Evolutionary conservation across 768 basidiomycete genomes (phyloP), one percentile per base, ranked within the genome.

Genomic region (Termitomyces bulborhizus): DNA sequence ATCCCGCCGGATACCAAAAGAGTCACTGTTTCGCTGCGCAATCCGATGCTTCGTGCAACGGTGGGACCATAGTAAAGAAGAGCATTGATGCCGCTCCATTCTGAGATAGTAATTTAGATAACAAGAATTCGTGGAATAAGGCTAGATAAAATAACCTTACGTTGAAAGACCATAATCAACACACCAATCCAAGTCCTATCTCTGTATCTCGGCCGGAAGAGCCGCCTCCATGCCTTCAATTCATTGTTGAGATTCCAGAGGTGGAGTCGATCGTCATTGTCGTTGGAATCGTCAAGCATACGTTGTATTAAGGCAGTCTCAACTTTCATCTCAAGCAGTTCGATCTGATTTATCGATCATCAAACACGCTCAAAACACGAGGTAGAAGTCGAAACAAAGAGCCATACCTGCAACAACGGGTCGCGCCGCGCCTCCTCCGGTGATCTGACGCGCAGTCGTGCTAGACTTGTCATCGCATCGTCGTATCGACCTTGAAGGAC

Each of bases 21-120:
- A 0, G 82, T 77, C 7, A 81, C 75, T 0, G 73, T 77, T 55
- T 84, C 80, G 16, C 85, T 84, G 21, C 72, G 70, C 27, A 91
- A 57, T 4, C 88, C 89, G 43, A 92, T 75, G 48, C 73, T 82
- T 32, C 67, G 76, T 45, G 91, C 79, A 3, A 93, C 73, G 0
- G 81, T 83, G 1, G 90, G 90, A 0, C 89, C 90, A 60, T 90
- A 93, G 62, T 92, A 93, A 7, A 92, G 72, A 32, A 93, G 65
- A 9, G 90, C 89, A 63, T 92, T 93, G 58, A 92, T 93, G 1
- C 90, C 90, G 55, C 83, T 86, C 90, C 90, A 92, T 71, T 92
- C 89, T 92, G 62, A 13, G 53, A 6, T 6, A 50, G 3, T 29
- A 1, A 39, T 12, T 39, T 13, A 15, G n/a, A 47, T 12, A 47